phyloP scores from a whole-genome alignment of 2,329 filamentous ascomycete species.

The Biscogniauxia marginata region DNA sequence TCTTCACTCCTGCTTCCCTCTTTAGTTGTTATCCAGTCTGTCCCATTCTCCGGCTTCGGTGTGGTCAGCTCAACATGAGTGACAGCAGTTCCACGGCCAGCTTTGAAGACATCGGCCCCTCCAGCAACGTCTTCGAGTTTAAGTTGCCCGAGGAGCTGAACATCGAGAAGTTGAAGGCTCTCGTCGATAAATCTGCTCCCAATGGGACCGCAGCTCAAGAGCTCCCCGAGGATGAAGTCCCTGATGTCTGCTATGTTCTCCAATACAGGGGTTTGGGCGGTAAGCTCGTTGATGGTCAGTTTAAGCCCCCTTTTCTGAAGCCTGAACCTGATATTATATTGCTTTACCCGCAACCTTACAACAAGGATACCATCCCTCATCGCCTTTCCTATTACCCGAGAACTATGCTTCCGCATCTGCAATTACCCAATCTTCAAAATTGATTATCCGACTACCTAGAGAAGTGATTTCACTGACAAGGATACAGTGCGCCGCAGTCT shows the following conservation, averaged over 20 bases:
- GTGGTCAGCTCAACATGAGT: constrained; percentile 18
- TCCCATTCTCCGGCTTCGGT: neutral
- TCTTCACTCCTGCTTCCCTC: neutral
- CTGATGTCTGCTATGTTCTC: constrained; percentile 43
- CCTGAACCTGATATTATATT: neutral
- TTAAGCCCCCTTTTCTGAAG: neutral
- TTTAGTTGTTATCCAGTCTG: neutral
- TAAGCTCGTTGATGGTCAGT: constrained; percentile 38
- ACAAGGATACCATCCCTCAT: neutral
- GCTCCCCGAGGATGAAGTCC: constrained; percentile 31
- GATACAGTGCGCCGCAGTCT: constrained; percentile 37
- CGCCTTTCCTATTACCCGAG: too few relatives aligned
- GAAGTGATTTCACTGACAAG: constrained; percentile 4
- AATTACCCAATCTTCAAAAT: neutral
- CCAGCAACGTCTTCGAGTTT: constrained; percentile 3
- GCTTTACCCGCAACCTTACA: neutral
- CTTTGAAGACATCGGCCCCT: constrained; percentile 33
- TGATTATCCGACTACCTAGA: neutral
- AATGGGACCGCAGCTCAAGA: constrained; percentile 12
- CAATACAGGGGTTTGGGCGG: constrained; percentile 37
- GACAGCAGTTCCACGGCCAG: constrained; percentile 32
- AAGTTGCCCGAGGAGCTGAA: constrained; percentile 9
- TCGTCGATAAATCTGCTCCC: constrained; percentile 12
- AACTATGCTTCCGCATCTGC: neutral
- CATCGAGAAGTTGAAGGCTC: constrained; percentile 14